Conservation (phyloP, 2,329 filamentous ascomycete genomes). For the Trichophyton rubrum region DNA sequence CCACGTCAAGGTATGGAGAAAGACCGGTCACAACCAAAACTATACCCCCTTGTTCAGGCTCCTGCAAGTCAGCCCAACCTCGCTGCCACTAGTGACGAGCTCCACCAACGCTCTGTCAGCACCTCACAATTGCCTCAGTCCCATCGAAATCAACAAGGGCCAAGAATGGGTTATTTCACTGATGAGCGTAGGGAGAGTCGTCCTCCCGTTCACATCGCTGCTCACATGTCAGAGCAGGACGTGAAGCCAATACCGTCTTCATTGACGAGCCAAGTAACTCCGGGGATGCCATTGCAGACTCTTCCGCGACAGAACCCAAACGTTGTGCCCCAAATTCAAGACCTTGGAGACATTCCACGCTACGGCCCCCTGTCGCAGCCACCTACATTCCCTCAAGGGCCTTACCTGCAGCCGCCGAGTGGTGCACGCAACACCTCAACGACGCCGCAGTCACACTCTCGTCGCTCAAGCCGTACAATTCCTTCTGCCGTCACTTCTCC, state of each 20-base stretch:
- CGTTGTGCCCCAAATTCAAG: constrained; percentile 5
- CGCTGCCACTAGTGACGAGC: constrained; percentile 25
- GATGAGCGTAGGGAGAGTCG: constrained; percentile 28
- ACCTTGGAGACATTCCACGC: constrained; percentile 6
- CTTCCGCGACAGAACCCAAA: constrained; percentile 2
- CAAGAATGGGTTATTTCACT: constrained; percentile 33
- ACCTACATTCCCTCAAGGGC: constrained; percentile 18
- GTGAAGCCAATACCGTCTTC: constrained; percentile 7
- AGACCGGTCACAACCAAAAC: constrained; percentile 24
- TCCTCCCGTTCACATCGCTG: constrained; percentile 8
- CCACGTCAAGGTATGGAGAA: constrained; percentile 24
- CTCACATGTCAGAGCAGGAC: constrained; percentile 9
- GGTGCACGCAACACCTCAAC: constrained; percentile 3
- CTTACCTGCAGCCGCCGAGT: constrained; percentile 20
- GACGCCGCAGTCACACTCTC: constrained; percentile 11
- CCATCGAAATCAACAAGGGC: constrained; percentile 28
- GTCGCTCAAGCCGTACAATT: constrained; percentile 12
- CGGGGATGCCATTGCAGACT: neutral
- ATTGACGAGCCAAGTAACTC: neutral
- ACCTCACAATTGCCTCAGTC: constrained; percentile 20
- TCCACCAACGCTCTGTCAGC: constrained; percentile 21
- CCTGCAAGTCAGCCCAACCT: constrained; percentile 19
- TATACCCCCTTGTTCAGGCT: constrained; percentile 31
- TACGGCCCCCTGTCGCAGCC: constrained; percentile 11
- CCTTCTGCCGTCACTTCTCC: constrained; percentile 11